Percentiles rank a stretch among this genome's conserved stretches.
These are phyloP conservation scores for Themeda triandra DNA, from an alignment of 176 grass and related monocot species.

Conservation along the genomic window DNA sequence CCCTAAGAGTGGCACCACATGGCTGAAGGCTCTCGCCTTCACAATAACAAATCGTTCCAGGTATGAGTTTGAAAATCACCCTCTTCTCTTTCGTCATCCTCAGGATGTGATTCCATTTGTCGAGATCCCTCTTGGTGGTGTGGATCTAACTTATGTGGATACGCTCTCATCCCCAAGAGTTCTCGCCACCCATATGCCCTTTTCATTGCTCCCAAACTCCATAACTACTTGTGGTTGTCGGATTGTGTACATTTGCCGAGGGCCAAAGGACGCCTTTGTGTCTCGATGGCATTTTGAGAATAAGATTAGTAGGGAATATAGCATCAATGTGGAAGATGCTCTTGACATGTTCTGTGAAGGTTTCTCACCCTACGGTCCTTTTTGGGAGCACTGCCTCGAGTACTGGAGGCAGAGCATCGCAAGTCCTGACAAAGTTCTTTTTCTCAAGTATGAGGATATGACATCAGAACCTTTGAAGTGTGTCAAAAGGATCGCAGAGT, in stretches of 20 bases:
- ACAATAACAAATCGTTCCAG: not conserved
- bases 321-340: not conserved
- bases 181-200: not conserved
- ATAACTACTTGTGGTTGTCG: not conserved
- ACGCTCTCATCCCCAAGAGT: not conserved
- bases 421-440: not conserved
- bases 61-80: not conserved
- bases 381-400: not conserved
- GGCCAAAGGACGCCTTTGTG: not conserved
- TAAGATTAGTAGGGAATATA: not conserved
- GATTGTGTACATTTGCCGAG: not conserved
- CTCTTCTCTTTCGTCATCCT: not conserved
- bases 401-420: not conserved
- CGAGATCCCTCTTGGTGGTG: not conserved
- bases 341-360: not conserved
- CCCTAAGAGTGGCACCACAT: slow-evolving; percentile 32
- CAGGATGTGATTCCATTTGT: slow-evolving; percentile 4
- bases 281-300: slow-evolving; percentile 9
- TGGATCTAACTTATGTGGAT: not conserved
- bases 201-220: not conserved
- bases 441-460: slow-evolving; percentile 4
- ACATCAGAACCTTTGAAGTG: not conserved
- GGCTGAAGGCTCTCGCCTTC: slow-evolving; percentile 31
- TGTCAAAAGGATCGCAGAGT: not conserved
- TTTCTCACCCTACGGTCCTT: not conserved